Conservation (phyloP, 1,139 yeast species). For the Taphrina communis region DNA sequence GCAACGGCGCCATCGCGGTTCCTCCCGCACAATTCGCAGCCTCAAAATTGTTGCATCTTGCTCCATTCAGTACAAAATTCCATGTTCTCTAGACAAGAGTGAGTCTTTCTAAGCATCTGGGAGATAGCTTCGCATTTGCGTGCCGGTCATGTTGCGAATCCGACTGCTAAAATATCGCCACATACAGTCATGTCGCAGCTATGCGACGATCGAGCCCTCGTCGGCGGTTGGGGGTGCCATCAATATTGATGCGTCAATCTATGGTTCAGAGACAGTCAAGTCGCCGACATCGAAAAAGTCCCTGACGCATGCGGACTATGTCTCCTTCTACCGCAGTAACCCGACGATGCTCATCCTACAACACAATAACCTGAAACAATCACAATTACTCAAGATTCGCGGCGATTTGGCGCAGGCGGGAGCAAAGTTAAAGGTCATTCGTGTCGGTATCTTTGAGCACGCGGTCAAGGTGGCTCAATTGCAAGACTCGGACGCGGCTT, state of each 20-base stretch:
- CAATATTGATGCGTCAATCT: conserved; percentile 25
- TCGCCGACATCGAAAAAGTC: conserved; percentile 34
- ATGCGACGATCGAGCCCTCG: conserved; percentile 11
- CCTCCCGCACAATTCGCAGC: no score
- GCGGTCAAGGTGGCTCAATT: conserved; percentile 31
- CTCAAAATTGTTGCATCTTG: no score
- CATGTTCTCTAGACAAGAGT: no score
- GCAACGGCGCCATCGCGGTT: no score
- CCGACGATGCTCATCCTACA: conserved; percentile 31
- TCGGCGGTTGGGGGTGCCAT: conserved; percentile 24
- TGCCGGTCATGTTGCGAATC: no score
- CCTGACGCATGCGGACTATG: conserved; percentile 35
- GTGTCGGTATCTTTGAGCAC: conserved; percentile 33
- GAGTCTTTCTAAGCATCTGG: no score
- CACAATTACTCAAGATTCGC: conserved; percentile 32
- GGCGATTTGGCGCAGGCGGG: conserved; percentile 21
- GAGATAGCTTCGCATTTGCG: no score
- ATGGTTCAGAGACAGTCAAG: conserved; percentile 17
- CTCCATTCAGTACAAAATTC: no score
- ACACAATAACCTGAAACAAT: conserved; percentile 39
- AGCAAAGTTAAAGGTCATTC: conserved; percentile 25
- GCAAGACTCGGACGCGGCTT: background rate
- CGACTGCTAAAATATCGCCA: no score
- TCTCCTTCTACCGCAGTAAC: conserved; percentile 22
- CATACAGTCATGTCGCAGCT: background rate